Percentiles rank a stretch among this genome's conserved stretches.
Conservation (phyloP, 1,284 basidiomycete species). For the Ustilago curta region DNA sequence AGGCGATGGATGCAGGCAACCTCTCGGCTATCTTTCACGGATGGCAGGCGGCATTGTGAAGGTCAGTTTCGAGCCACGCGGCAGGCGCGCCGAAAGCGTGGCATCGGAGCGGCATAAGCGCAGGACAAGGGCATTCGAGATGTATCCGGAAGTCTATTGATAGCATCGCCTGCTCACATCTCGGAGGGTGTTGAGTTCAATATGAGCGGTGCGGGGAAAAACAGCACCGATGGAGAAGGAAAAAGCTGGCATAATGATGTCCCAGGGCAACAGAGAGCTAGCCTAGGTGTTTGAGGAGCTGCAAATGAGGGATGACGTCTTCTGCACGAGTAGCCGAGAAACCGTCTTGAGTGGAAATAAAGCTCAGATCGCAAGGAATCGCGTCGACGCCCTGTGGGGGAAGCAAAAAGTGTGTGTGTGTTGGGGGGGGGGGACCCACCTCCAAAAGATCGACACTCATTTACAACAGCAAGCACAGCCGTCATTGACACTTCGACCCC, state of each 20-base stretch:
- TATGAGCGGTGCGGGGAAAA: not conserved
- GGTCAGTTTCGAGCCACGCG: not conserved
- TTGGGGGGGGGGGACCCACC: too few relatives aligned
- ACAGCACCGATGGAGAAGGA: not conserved
- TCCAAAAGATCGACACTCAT: too few relatives aligned
- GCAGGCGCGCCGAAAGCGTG: not conserved
- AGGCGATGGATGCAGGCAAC: conserved; percentile 83
- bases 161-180: not conserved
- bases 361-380: not conserved
- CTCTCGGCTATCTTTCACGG: conserved; percentile 79
- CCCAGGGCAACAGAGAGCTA: not conserved
- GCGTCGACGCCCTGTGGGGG: too few relatives aligned
- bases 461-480: too few relatives aligned
- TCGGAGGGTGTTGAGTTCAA: not conserved
- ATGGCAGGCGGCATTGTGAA: conserved; percentile 49
- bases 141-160: not conserved
- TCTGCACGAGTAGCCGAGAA: not conserved
- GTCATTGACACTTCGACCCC: too few relatives aligned
- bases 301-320: not conserved
- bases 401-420: too few relatives aligned
- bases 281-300: too few relatives aligned
- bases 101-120: not conserved
- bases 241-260: conserved; percentile 6
- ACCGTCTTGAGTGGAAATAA: not conserved
- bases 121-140: not conserved